Evolutionary conservation across 768 basidiomycete genomes (phyloP), one percentile per base, ranked within the genome.

Genomic region (Ramaria rubella): DNA sequence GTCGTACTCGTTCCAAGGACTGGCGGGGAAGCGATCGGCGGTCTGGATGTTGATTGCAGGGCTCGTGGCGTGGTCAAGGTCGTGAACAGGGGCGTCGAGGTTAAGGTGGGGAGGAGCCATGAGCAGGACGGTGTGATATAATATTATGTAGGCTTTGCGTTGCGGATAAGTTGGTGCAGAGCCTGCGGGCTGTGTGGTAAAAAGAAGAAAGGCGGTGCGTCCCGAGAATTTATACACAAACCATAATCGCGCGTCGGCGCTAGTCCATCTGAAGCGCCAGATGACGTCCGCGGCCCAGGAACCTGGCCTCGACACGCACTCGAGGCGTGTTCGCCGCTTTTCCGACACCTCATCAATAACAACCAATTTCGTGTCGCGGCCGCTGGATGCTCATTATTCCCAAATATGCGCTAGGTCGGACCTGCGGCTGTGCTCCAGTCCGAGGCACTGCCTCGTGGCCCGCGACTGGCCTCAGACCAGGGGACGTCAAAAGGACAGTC

Each of bases 1-100:
- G 54, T 79, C 79, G 67, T 80, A 55, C 31, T 55, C 43, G 44
- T 33, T 55, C 54, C 54, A 55, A 46, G 54, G 54, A 17, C 24
- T 31, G 5, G 54, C 54, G 14, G 54, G 54, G 30, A 46, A 55
- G 11, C 54, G 23, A 19, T 55, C 27, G 5, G 43, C 44, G 27
- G 21, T 23, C 24, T 55, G 54, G 45, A 55, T 55, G 45, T 46
- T 46, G 24, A 55, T 55, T 17, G 54, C n/a, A 3, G 43, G 54
- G 36, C 54, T 55, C 19, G 45, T 24, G 45, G 23, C 4, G 45
- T 48, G 45, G 19, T 48, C 45, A 17, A 17, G 38, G 23, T 48
- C 21, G 29, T 17, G 14, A 30, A 34, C 27, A 23, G 49, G 12
- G 6, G 29, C 19, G 45, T 48, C 8, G 49, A 31, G 21, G 49